Evolutionary conservation across 2,329 filamentous ascomycete species (phyloP).

Genomic region (Tolypocladium amazonense): DNA sequence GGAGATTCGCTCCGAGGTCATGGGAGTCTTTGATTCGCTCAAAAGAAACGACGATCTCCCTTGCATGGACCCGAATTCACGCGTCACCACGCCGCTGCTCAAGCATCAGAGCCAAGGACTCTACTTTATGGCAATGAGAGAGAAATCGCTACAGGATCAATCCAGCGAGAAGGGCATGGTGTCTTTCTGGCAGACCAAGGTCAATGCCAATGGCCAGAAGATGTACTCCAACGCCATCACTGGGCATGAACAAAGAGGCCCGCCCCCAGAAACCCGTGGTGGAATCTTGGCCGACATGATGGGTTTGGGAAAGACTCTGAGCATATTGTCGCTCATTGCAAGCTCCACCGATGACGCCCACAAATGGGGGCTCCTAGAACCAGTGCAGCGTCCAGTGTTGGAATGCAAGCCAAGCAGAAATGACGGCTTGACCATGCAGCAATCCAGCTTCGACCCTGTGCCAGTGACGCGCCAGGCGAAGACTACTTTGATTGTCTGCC

Average conservation of each 20-base stretch:
- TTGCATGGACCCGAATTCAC: conserved; percentile 53
- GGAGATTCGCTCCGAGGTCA: conserved; percentile 75
- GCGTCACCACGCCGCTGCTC: conserved; percentile 59
- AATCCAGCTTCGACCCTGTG: conserved; percentile 36
- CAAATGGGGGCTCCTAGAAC: conserved; percentile 46
- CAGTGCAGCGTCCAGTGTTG: conserved; percentile 35
- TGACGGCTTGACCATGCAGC: conserved; percentile 16
- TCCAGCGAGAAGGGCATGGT: conserved; percentile 50
- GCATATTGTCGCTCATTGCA: conserved; percentile 68
- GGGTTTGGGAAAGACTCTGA: conserved; percentile 81
- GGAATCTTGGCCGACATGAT: conserved; percentile 79
- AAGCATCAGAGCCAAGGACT: conserved; percentile 85
- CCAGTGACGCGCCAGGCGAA: conserved; percentile 56
- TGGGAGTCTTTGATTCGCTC: conserved; percentile 80
- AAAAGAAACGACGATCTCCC: conserved; percentile 66
- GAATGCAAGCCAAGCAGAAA: conserved; percentile 26
- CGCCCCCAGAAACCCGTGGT: conserved; percentile 57
- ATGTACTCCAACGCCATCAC: conserved; percentile 81
- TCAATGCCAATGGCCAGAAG: conserved; percentile 37
- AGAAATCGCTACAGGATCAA: conserved; percentile 52
- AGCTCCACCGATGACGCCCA: conserved; percentile 52
- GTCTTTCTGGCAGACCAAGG: conserved; percentile 66
- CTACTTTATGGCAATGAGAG: conserved; percentile 73
- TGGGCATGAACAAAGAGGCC: conserved; percentile 47
- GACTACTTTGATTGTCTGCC: conserved; percentile 78